Conservation (phyloP, 192 early-diverging fungal genomes). For the Oehlia diaphana region DNA sequence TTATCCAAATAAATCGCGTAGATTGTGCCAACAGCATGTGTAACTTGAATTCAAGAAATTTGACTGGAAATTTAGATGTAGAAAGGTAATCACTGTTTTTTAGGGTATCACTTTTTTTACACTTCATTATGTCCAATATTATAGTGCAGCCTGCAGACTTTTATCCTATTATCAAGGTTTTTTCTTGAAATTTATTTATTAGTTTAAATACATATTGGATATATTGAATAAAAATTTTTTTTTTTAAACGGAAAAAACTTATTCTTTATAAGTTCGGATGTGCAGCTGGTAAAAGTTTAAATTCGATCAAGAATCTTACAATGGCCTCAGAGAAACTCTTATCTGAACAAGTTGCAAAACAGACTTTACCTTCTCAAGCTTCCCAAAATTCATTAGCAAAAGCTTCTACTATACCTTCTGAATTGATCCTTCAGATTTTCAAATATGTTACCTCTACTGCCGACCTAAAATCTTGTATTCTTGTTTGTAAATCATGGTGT, state of each 20-base stretch:
- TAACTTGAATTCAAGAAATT: neutral
- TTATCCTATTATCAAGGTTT: neutral
- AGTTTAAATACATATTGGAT: neutral
- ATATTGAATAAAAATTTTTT: neutral
- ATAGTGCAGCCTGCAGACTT: neutral
- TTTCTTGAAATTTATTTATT: neutral
- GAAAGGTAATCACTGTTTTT: neutral
- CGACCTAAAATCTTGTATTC: constrained; percentile 48
- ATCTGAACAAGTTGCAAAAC: neutral
- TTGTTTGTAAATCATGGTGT: constrained; percentile 56
- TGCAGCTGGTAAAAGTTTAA: neutral
- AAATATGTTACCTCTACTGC: constrained; percentile 40
- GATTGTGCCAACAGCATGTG: neutral
- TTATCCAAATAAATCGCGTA: too few relatives aligned
- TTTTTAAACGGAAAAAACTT: neutral
- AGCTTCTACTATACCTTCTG: constrained; percentile 45
- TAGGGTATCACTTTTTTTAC: neutral
- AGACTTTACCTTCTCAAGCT: neutral
- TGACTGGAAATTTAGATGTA: neutral
- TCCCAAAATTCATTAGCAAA: constrained; percentile 1
- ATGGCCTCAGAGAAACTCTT: constrained; percentile 5
- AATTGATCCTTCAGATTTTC: constrained; percentile 54
- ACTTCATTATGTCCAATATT: neutral
- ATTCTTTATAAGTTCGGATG: neutral
- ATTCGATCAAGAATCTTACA: constrained; percentile 8